Base-by-base conservation (phyloP, 495 filamentous ascomycete species). In the Talaromyces proteolyticus region DNA sequence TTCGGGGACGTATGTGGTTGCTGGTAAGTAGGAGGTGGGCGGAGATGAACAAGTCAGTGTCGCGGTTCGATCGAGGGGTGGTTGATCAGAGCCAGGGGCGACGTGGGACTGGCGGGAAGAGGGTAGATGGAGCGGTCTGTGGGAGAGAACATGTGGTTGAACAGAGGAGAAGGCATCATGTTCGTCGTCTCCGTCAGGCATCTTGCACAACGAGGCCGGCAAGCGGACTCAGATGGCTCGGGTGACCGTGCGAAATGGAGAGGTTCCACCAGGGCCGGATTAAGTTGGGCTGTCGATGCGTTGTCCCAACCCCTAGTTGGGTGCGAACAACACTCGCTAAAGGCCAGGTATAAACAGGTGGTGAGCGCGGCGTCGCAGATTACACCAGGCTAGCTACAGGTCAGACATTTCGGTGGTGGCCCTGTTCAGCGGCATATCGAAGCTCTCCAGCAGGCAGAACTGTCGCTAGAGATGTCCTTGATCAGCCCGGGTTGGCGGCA, bases 181-280 rank as follows among this genome's bases (percentile, higher is more conserved):
- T 52, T 73, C 64, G 61, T 65, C 57, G 66, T 66, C 57, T 57
- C 63, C 62, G 66, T 66, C 67, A 64, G 72, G 66, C 72, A 75
- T 75, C 57, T 68, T 71, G 70, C 68, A 73, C 72, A 55, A 66
- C 66, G 63, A 50, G 55, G 44, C 57, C 52, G 25, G 12, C 34
- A 7, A 36, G 22, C 34, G 17, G 49, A 23, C 38, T 18, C 25
- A 53, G 39, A 17, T 8, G 26, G 8, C 41, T 43, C 47, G 47
- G 37, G 25, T 44, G 38, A 23, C 49, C 21, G 37, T 42, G 22
- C 16, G 25, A 12, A 25, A 38, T 45, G 19, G 42, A 44, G 22
- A 36, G 49, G 41, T 40, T 52, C 49, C 49, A 52, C 49, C 42
- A 38, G 44, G 54, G 53, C 51, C 57, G 47, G 52, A 65, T 53